Percentiles rank a stretch among this genome's conserved stretches.
These are phyloP conservation scores for Pisolithus marmoratus DNA, from an alignment of 768 basidiomycete genomes.

Conservation along the genomic window DNA sequence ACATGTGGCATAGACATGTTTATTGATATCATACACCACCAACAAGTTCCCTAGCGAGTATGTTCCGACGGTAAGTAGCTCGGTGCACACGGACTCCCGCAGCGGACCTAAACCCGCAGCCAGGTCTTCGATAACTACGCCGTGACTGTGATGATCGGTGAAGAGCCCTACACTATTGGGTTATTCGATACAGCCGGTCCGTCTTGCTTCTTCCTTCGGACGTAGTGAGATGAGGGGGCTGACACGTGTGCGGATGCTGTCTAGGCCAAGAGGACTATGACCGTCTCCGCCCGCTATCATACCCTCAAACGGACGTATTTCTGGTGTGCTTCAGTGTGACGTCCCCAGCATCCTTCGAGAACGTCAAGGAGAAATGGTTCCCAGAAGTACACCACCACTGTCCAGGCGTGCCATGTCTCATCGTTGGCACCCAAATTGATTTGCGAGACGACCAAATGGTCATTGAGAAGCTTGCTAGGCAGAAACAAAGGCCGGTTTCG, in stretches of 20 bases:
- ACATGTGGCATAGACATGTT: constrained; percentile 63
- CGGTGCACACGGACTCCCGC: constrained; percentile 2
- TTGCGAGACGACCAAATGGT: constrained; percentile 90
- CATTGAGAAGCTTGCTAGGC: constrained; percentile 89
- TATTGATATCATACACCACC: constrained; percentile 95
- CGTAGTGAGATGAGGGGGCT: not conserved
- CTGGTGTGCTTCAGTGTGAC: constrained; percentile 99
- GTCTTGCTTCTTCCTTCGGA: constrained; percentile 25
- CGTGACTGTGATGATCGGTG: constrained; percentile 99
- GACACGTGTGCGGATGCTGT: constrained; percentile 8
- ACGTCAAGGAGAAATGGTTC: constrained; percentile 99
- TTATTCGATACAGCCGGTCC: constrained; percentile 97
- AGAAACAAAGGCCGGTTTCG: constrained; percentile 92
- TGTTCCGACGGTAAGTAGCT: constrained; percentile 82
- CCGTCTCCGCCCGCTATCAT: constrained; percentile 96
- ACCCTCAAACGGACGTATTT: constrained; percentile 99
- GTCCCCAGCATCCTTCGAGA: constrained; percentile 97
- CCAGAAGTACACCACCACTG: constrained; percentile 99
- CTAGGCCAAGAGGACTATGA: constrained; percentile 99
- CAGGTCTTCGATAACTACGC: constrained; percentile 97
- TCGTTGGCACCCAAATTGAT: constrained; percentile 98
- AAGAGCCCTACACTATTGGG: constrained; percentile 97
- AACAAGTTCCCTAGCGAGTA: constrained; percentile 99
- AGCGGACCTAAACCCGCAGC: constrained; percentile 14
- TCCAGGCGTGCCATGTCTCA: constrained; percentile 97